Base-by-base conservation (phyloP, 768 basidiomycete genomes). In the Suillus alpinus region DNA sequence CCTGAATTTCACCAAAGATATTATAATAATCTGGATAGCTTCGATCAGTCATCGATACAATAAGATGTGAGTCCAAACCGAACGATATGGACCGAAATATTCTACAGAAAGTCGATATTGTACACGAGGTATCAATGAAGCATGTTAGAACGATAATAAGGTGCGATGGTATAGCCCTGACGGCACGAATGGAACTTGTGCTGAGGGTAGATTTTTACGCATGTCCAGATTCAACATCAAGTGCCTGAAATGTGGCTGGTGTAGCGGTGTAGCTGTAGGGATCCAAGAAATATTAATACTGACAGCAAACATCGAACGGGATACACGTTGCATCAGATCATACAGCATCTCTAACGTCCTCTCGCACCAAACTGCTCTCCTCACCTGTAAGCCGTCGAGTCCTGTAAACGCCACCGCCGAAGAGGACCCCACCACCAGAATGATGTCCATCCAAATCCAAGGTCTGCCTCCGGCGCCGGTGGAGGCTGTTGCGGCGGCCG, bases 341-440 rank as follows among this genome's bases (percentile, higher is more conserved):
- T 39, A 3, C 26, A 18, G 26, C 53, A 55, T 55, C 36, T 55
- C 37, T 39, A 55, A 18, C 23, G 6, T 55, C 36, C 36, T 55
- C 53, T 55, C 37, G 26, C 26, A 55, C 5, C 39, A 29, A 39
- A 18, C 2, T 39, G 10, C 53, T 39, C 53, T 18, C 53, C 37
- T 64, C 66, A 76, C 37, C 67, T 73, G 71, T 94, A 94, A 55
- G 80, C 78, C 9, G 91, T 92, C 63, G 89, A 83, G 67, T 94
- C 92, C 65, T 87, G 83, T 65, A 93, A 71, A 50, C 92, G 78
- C 91, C 90, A 93, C 32, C 81, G 79, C 50, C 82, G 77, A 23
- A 93, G 72, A 3, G 91, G 90, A 0, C 89, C 88, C 89, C 90
- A 92, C 87, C 89, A 91, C 86, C 86, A 91, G 62, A 89, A 63